Evolutionary conservation across 129 eudicot genomes (phyloP).

Genomic region (Solidago caesia): DNA sequence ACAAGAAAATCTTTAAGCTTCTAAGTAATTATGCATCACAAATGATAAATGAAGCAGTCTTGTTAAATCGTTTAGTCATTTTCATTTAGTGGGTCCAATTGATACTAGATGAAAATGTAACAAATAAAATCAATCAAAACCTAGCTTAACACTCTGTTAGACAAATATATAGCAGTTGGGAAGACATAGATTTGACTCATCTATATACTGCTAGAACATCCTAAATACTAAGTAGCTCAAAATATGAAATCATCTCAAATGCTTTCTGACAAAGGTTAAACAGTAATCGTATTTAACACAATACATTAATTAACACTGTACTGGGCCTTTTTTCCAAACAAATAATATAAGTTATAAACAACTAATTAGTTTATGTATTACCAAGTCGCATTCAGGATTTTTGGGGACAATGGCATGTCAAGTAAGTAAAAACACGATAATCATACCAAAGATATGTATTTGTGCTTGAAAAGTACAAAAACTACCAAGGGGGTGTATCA

Average conservation of each 20-base stretch:
- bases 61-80: background rate
- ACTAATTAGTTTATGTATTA: background rate
- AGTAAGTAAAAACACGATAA: background rate
- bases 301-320: background rate
- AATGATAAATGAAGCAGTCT: background rate
- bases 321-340: background rate
- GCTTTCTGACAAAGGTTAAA: background rate
- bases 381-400: slow-evolving; percentile 9
- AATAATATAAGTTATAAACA: background rate
- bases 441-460: background rate
- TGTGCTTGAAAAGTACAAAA: background rate
- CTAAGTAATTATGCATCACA: background rate
- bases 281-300: background rate
- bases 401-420: background rate
- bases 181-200: background rate
- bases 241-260: too few relatives aligned
- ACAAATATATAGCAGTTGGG: background rate
- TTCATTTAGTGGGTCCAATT: background rate
- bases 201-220: background rate
- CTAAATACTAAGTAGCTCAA: too few relatives aligned
- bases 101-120: background rate
- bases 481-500: background rate
- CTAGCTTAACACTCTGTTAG: background rate
- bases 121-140: background rate
- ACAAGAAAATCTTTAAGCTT: slow-evolving; percentile 8